These are phyloP conservation scores for Mortierella claussenii DNA, from an alignment of 192 early-diverging fungal species.

Conservation along the genomic window DNA sequence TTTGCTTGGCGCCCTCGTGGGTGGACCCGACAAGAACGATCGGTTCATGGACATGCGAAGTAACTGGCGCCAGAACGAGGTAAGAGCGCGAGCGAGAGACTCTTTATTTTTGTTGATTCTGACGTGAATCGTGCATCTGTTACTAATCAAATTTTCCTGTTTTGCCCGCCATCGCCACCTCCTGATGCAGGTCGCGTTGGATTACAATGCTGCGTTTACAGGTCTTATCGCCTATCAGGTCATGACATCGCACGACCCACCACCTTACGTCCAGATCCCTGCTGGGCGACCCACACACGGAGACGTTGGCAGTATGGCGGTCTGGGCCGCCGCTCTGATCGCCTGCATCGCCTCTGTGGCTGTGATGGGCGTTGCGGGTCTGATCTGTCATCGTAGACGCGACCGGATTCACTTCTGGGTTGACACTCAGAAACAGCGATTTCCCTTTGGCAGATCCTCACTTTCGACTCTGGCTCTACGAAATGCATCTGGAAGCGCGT, in stretches of 20 bases:
- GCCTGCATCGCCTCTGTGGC: slow-evolving; percentile 52
- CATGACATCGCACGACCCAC: slow-evolving; percentile 43
- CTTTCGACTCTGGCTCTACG: no score
- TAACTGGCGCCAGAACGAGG: slow-evolving; percentile 63
- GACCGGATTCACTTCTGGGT: slow-evolving; percentile 48
- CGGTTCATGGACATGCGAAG: slow-evolving; percentile 56
- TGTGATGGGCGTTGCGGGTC: slow-evolving; percentile 27
- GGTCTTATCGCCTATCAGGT: slow-evolving; percentile 64
- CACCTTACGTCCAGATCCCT: slow-evolving; percentile 61
- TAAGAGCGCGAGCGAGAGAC: no score
- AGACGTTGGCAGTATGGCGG: slow-evolving; percentile 32
- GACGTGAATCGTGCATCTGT: background rate
- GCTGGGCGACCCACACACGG: slow-evolving; percentile 54
- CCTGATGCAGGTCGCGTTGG: slow-evolving; percentile 64
- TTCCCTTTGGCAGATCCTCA: no score
- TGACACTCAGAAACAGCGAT: slow-evolving; percentile 11
- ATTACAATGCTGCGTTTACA: slow-evolving; percentile 65
- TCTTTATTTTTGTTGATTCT: background rate
- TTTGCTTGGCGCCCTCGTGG: slow-evolving; percentile 66
- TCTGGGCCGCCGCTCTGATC: slow-evolving; percentile 62
- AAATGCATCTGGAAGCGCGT: no score
- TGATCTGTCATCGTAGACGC: slow-evolving; percentile 31
- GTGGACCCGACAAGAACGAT: slow-evolving; percentile 65
- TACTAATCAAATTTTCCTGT: no score
- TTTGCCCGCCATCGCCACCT: slow-evolving; percentile 13